Percentiles rank a stretch among this genome's conserved stretches.
phyloP scores from a whole-genome alignment of 441 rosid genomes.

The Arabidopsis lyrata region DNA sequence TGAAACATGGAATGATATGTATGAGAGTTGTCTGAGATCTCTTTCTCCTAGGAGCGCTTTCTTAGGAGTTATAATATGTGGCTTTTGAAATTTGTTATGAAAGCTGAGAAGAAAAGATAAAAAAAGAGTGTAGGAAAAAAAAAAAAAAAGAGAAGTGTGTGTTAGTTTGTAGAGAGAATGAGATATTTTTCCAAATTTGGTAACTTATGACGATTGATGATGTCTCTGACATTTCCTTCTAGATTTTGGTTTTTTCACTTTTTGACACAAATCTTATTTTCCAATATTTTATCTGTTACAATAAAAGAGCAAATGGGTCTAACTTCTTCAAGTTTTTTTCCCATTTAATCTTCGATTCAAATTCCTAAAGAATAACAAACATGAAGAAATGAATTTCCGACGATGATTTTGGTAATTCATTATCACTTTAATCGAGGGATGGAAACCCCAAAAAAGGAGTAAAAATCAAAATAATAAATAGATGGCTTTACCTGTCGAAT shows the following conservation, averaged over 20 bases:
- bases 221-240: conserved; percentile 27
- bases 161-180: conserved; percentile 33
- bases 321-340: too few relatives aligned
- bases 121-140: conserved; percentile 28
- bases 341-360: too few relatives aligned
- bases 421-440: too few relatives aligned
- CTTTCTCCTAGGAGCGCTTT: conserved; percentile 27
- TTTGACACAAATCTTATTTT: conserved; percentile 13
- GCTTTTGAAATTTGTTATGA: conserved; percentile 35
- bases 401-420: too few relatives aligned
- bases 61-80: conserved; percentile 25
- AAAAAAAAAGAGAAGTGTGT: not conserved
- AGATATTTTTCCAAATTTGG: conserved; percentile 23
- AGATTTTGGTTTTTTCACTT: conserved; percentile 18
- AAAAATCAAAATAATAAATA: too few relatives aligned
- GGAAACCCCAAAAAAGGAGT: too few relatives aligned
- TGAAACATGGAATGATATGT: conserved; percentile 10
- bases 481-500: too few relatives aligned
- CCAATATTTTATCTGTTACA: not conserved
- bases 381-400: too few relatives aligned
- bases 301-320: too few relatives aligned
- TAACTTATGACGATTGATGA: conserved; percentile 39
- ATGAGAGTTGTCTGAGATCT: conserved; percentile 37
- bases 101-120: conserved; percentile 34
- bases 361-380: too few relatives aligned